Conservation (phyloP, 345 rosid species). For the Sonneratia caseolaris region DNA sequence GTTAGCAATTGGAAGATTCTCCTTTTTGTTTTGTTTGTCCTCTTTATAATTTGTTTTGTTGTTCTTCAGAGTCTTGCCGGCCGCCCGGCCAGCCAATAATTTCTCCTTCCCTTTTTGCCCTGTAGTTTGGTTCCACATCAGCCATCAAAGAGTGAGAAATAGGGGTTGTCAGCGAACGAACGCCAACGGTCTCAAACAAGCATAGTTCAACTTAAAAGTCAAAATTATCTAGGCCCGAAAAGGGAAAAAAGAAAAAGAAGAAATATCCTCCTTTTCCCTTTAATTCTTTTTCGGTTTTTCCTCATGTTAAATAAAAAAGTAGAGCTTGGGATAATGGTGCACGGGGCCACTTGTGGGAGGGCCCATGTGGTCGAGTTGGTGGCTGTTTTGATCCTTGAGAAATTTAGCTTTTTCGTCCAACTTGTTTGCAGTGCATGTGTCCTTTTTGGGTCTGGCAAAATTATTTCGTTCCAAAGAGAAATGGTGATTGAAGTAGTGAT, state of each 20-base stretch:
- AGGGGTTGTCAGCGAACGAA: too few species aligned
- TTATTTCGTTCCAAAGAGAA: not conserved
- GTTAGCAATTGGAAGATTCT: not conserved
- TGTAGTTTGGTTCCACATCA: too few species aligned
- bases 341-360: not conserved
- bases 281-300: too few species aligned
- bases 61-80: too few species aligned
- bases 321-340: not conserved
- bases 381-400: not conserved
- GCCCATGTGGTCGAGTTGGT: not conserved
- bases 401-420: not conserved
- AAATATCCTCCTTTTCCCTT: too few species aligned
- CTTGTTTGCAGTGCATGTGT: not conserved
- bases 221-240: too few species aligned
- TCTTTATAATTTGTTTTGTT: too few species aligned
- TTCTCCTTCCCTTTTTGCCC: not conserved
- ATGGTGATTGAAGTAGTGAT: not conserved
- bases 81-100: not conserved
- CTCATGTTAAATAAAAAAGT: not conserved
- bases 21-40: not conserved
- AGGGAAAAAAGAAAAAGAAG: too few species aligned
- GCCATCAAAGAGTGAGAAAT: not conserved
- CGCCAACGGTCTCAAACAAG: too few species aligned
- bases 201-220: too few species aligned
- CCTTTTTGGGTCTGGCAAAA: not conserved